Base-by-base conservation (phyloP, 768 basidiomycete species). In the Harrya chromipes region DNA sequence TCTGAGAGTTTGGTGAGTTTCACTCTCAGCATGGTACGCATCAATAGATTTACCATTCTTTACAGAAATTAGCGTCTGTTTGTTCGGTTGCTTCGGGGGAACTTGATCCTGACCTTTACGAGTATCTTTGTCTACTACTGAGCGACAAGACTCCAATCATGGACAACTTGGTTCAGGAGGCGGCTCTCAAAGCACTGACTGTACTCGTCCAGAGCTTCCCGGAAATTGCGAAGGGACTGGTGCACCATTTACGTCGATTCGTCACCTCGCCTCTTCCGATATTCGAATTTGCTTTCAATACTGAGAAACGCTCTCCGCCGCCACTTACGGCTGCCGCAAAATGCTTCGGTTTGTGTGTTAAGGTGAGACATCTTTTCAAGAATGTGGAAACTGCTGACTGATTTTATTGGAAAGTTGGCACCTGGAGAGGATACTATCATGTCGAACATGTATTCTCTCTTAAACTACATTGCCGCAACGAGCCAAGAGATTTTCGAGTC, bases 371-470 rank as follows among this genome's bases (percentile, higher is more conserved):
- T 23, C 13, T 26, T 26, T 40, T 6, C 31, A 11, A 20, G n/a
- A 6, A 34, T 13, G 21, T 50, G 11, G 29, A 36, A 43, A 17
- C 9, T 50, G 14, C 35, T 53, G 19, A 38, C 21, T 38, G 24
- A 56, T 41, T 55, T 49, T 20, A 43, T 53, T 10, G 33, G 37
- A 34, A 52, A 93, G 90, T 74, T 91, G 34, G 84, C 89, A 14
- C 86, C 89, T 14, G 90, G 89, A 37, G 89, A 93, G 56, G 93
- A 94, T 62, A 78, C 93, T 33, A 79, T 90, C 63, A 85, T 94
- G 81, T 97, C 94, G 4, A 91, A 94, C 57, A 87, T 97, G 84
- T 97, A 98, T 67, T 97, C 95, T 5, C 79, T 98, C 12, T 77
- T 98, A 52, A 97, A 98, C 64, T 88, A 90, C 65, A 86, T 97